These are phyloP conservation scores for Camellia sinensis DNA, from an alignment of 148 eudicot genomes.

Conservation along the genomic window DNA sequence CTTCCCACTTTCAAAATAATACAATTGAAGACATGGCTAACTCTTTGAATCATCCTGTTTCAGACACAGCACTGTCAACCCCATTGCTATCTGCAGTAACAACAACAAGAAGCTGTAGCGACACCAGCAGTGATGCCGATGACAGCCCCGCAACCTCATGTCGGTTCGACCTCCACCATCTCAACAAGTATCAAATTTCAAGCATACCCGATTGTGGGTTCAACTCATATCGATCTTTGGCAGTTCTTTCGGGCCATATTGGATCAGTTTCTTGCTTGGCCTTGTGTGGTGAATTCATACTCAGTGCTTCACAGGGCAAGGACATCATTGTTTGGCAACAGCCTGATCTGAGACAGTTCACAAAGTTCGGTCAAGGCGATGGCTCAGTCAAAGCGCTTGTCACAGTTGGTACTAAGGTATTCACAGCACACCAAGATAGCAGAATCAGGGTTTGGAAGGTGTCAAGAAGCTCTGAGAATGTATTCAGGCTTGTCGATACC, in stretches of 20 bases:
- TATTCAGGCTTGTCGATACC: slow-evolving; percentile 59
- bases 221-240: slow-evolving; percentile 48
- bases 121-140: slow-evolving; percentile 30
- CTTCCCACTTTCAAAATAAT: too few species aligned
- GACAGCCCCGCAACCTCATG: slow-evolving; percentile 32
- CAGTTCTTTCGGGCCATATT: slow-evolving; percentile 54
- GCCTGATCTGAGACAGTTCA: slow-evolving; percentile 63
- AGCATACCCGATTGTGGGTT: slow-evolving; percentile 15
- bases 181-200: slow-evolving; percentile 20
- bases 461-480: slow-evolving; percentile 69
- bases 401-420: slow-evolving; percentile 56
- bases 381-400: slow-evolving; percentile 79
- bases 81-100: slow-evolving; percentile 21
- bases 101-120: slow-evolving; percentile 18
- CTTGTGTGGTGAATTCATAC: slow-evolving; percentile 73
- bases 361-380: slow-evolving; percentile 73
- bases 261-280: slow-evolving; percentile 77
- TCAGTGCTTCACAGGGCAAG: slow-evolving; percentile 80
- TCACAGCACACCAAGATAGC: slow-evolving; percentile 92
- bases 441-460: slow-evolving; percentile 87
- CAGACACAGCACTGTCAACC: slow-evolving; percentile 15
- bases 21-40: background rate
- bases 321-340: slow-evolving; percentile 95
- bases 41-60: background rate
- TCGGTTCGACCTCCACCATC: slow-evolving; percentile 20